Percentiles rank a stretch among this genome's conserved stretches.
Conservation (phyloP, 768 basidiomycete species). For the Pisolithus marmoratus region DNA sequence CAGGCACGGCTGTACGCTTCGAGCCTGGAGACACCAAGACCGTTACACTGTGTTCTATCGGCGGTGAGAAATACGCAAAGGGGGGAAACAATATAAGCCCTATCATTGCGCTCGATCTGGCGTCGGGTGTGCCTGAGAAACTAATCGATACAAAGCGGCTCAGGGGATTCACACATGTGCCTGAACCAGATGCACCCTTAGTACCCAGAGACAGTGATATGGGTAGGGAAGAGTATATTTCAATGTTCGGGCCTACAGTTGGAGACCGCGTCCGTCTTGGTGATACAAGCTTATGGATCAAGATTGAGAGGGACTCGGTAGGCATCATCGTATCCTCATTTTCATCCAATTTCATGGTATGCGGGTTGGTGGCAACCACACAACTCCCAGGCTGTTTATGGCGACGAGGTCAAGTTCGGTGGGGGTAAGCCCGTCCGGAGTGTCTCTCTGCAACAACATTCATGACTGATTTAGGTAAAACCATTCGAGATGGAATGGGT, state of each 20-base stretch:
- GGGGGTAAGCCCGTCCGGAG: slow-evolving; percentile 50
- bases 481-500: slow-evolving; percentile 95
- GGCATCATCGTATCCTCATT: slow-evolving; percentile 1
- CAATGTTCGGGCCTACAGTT: slow-evolving; percentile 93
- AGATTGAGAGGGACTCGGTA: slow-evolving; percentile 84
- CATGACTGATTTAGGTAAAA: slow-evolving; percentile 57
- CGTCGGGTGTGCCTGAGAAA: slow-evolving; percentile 28
- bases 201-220: slow-evolving; percentile 51
- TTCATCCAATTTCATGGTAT: neutral
- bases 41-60: slow-evolving; percentile 75
- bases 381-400: slow-evolving; percentile 65
- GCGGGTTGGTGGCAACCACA: neutral
- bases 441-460: neutral
- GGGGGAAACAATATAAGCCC: slow-evolving; percentile 69
- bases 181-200: slow-evolving; percentile 57
- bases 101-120: slow-evolving; percentile 41
- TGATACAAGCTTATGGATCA: slow-evolving; percentile 86
- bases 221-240: slow-evolving; percentile 69
- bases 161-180: slow-evolving; percentile 64
- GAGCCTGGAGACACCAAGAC: slow-evolving; percentile 90
- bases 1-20: slow-evolving; percentile 94
- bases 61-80: slow-evolving; percentile 61
- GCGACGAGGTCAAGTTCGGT: slow-evolving; percentile 97
- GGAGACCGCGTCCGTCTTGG: slow-evolving; percentile 87
- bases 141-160: slow-evolving; percentile 26